phyloP scores from a whole-genome alignment of 2,329 filamentous ascomycete species.

The Aureobasidium zeae region DNA sequence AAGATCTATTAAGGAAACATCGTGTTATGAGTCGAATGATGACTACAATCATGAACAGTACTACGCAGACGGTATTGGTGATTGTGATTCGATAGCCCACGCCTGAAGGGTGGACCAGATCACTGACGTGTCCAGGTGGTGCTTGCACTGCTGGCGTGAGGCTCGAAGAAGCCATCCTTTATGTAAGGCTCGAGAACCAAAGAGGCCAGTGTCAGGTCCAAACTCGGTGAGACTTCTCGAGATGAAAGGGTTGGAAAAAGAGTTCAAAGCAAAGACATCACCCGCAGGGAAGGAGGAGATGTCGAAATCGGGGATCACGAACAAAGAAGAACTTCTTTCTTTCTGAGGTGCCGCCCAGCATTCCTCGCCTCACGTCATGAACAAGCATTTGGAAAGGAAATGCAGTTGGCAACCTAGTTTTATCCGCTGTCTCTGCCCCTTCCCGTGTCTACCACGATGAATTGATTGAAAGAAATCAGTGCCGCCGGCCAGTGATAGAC shows the following conservation, averaged over 20 bases:
- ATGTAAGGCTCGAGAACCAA: slow-evolving; percentile 2
- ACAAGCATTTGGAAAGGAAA: too few relatives aligned
- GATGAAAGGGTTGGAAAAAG: neutral
- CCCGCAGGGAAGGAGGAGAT: neutral
- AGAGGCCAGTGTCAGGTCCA: neutral
- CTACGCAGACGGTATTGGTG: slow-evolving; percentile 11
- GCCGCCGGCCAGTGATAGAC: neutral
- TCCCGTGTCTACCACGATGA: too few relatives aligned
- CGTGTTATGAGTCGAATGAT: slow-evolving; percentile 9
- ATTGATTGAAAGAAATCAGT: too few relatives aligned
- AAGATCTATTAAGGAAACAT: slow-evolving; percentile 9
- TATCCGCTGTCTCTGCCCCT: neutral
- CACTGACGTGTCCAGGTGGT: slow-evolving; percentile 2
- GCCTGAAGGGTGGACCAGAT: slow-evolving; percentile 4
- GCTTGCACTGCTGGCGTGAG: slow-evolving; percentile 7
- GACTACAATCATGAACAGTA: slow-evolving; percentile 13
- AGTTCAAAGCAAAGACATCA: slow-evolving; percentile 2
- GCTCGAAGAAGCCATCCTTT: neutral
- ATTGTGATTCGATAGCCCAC: slow-evolving; percentile 9
- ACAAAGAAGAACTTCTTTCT: slow-evolving; percentile 10
- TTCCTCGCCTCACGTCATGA: slow-evolving; percentile 13
- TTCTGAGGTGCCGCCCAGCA: neutral
- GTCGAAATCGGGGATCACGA: neutral
- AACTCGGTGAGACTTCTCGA: neutral
- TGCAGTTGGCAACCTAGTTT: slow-evolving; percentile 9